Percentiles rank a stretch among this genome's conserved stretches.
Conservation (phyloP, 345 rosid genomes). For the Pugionium dolabratum region DNA sequence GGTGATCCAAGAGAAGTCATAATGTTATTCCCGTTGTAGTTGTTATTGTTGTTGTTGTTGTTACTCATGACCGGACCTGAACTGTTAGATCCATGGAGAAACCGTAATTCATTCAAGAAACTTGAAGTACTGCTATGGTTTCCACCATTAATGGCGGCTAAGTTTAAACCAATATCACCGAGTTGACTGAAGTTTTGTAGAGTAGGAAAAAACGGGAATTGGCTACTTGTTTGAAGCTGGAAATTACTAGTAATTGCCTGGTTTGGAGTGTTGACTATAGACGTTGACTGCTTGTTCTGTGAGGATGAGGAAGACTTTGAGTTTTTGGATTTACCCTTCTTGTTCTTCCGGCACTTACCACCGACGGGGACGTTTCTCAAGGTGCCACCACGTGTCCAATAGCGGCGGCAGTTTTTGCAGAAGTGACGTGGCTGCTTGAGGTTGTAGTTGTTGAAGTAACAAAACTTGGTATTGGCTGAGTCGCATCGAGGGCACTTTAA, state of each 20-base stretch:
- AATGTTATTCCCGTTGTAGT: slow-evolving; percentile 11
- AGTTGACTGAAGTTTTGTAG: slow-evolving; percentile 41
- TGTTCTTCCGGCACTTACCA: slow-evolving; percentile 44
- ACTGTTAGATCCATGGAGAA: slow-evolving; percentile 36
- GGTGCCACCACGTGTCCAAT: slow-evolving; percentile 45
- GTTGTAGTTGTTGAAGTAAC: slow-evolving; percentile 46
- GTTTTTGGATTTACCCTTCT: slow-evolving; percentile 37
- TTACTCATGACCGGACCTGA: slow-evolving; percentile 29
- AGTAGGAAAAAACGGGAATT: slow-evolving; percentile 35
- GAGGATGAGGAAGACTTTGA: slow-evolving; percentile 32
- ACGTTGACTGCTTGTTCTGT: slow-evolving; percentile 34
- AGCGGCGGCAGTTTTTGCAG: slow-evolving; percentile 44
- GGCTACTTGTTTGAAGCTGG: slow-evolving; percentile 33
- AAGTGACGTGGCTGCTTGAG: slow-evolving; percentile 47
- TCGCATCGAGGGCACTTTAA: slow-evolving; percentile 43
- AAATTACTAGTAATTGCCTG: slow-evolving; percentile 9
- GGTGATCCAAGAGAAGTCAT: slow-evolving; percentile 40
- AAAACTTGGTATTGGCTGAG: slow-evolving; percentile 44
- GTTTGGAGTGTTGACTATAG: slow-evolving; percentile 35
- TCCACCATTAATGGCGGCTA: slow-evolving; percentile 33
- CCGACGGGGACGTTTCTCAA: slow-evolving; percentile 45
- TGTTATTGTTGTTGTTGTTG: slow-evolving; percentile 30
- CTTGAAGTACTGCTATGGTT: slow-evolving; percentile 26
- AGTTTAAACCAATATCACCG: slow-evolving; percentile 41
- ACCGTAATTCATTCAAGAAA: slow-evolving; percentile 36